Evolutionary conservation across 2,329 filamentous ascomycete genomes (phyloP), one percentile per base, ranked within the genome.

Genomic region (Cercospora zeina): DNA sequence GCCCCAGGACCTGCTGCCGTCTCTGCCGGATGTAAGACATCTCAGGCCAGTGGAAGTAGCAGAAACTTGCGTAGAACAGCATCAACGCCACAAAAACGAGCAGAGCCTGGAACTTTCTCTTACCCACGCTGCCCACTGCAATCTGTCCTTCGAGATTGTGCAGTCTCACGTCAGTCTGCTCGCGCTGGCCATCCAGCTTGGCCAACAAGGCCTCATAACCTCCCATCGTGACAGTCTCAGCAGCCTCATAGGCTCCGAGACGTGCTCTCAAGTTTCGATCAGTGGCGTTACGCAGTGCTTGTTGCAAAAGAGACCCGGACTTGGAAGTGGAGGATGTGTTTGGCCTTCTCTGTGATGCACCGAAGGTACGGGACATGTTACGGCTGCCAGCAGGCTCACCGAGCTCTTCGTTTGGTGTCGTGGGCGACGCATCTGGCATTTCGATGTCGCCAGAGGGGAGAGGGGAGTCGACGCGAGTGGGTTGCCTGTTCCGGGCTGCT

Each of bases 21-120:
- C 62, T 56, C 33, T 49, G 45, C 37, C 62, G 58, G 33, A 64
- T 59, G 24, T 64, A 64, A 14, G 58, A 58, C 58, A 64, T 61
- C 54, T 64, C 62, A 42, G 62, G 62, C 51, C 62, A 50, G 39
- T 61, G 11, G 10, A 53, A 45, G 42, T 54, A 61, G 42, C 56
- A 62, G 33, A 59, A 54, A 51, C 27, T 51, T 24, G 51, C 61
- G 45, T 62, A 62, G 19, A 57, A 27, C 45, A 59, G 21, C n/a
- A 59, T 1, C 31, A 37, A 7, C 31, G 42, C 21, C 13, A 59
- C 9, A 16, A 59, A 14, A 10, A 19, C 45, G 33, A 57, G 14
- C 19, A 51, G 34, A 53, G 49, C 49, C 49, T 53, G 49, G 27
- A 34, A 27, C n/a, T 8, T 53, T 31, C 30, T 7, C n/a, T 21